Evolutionary conservation across 805 yeast species (phyloP).

Genomic region (Pichia ethanolica): DNA sequence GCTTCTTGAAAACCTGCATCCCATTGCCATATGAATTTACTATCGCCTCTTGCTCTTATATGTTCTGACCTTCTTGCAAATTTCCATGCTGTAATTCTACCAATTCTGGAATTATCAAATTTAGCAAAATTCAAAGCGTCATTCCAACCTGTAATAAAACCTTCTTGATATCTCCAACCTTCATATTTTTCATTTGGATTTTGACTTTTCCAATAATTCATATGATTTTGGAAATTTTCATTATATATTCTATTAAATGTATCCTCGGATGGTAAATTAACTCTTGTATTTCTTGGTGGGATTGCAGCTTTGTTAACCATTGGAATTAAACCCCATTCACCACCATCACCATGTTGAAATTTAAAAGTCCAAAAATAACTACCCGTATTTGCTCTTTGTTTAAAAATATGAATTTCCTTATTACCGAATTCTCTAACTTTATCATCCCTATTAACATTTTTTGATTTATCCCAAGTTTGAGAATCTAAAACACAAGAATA

Average conservation of each 20-base stretch:
- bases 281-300: conserved; percentile 25
- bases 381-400: conserved; percentile 56
- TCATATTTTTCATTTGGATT: conserved; percentile 59
- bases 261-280: conserved; percentile 32
- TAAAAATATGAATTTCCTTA: conserved; percentile 41
- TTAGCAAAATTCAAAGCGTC: conserved; percentile 66
- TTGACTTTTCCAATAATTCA: conserved; percentile 58
- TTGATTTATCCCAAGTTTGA: conserved; percentile 54
- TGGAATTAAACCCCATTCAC: conserved; percentile 90
- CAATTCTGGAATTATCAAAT: conserved; percentile 64
- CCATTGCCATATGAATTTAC: conserved; percentile 75
- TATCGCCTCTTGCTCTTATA: conserved; percentile 43
- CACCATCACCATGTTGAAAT: conserved; percentile 84
- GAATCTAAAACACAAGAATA: conserved; percentile 83
- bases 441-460: conserved; percentile 37
- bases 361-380: conserved; percentile 87
- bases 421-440: conserved; percentile 58
- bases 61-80: conserved; percentile 58
- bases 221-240: conserved; percentile 39
- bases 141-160: conserved; percentile 65
- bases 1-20: conserved; percentile 79
- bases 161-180: conserved; percentile 75
- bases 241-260: conserved; percentile 35
- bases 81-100: conserved; percentile 68
- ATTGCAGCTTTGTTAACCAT: conserved; percentile 61